Base-by-base conservation (phyloP, 2,329 filamentous ascomycete species). In the Penicillium sp. region DNA sequence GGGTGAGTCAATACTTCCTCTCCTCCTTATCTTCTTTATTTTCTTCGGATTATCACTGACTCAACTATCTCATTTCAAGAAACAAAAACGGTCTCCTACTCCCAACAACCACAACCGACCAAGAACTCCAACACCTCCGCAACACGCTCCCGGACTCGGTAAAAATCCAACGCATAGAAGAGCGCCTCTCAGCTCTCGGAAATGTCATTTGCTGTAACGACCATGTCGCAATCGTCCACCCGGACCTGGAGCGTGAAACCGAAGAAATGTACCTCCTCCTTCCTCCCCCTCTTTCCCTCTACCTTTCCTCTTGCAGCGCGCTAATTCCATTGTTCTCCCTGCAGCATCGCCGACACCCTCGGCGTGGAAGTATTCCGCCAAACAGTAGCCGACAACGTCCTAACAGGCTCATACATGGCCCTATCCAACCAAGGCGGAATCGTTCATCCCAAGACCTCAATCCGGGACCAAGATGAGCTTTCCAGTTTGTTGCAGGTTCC, bases 161-260 rank as follows among this genome's bases (percentile, higher is more conserved):
- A 60, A 91, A 92, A 77, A 96, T 99, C 68, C 92, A 97, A 79
- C 87, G 94, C 62, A 96, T 99, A 78, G 94, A 99, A 80, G 94
- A 99, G 81, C 86, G 94, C 34, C 82, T 99, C 58, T 96, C 91
- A 15, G 94, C 94, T 4, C 85, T 99, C 21, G 94, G 94, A 56
- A 99, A 99, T 71, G 94, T 97, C 57, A 97, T 99, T 68, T 95
- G 91, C 68, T 85, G 86, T 68, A 97, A 97, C 75, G 94, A 99
- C 76, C 92, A 97, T 76, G 94, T 97, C 62, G 94, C 94, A 46
- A 86, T 99, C 37, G 87, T 97, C 56, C 94, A 99, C 73, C 94
- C 94, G 9, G 94, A 99, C 69, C 81, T 99, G 54, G 94, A 97
- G 81, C 89, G 93, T 56, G 94, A 99, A 80, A 97, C 92, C 13